Evolutionary conservation across 306 rosid genomes (phyloP).

Genomic region (Canavalia ensiformis): DNA sequence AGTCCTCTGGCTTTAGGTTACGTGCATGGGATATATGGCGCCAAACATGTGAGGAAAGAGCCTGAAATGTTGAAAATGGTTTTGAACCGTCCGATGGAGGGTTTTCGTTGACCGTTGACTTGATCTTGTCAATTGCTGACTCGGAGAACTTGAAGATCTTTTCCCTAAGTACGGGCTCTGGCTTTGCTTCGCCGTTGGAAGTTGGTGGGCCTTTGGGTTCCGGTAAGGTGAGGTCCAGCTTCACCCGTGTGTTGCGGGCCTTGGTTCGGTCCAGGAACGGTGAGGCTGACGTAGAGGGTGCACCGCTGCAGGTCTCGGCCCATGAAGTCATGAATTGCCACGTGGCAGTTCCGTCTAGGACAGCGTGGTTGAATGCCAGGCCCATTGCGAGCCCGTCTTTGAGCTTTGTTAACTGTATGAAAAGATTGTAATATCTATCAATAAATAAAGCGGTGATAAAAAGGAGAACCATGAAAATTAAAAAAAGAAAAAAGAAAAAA

Average conservation of each 20-base stretch:
- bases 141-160: slow-evolving; percentile 88
- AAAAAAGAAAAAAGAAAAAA: neutral
- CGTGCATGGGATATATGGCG: slow-evolving; percentile 87
- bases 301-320: slow-evolving; percentile 78
- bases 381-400: slow-evolving; percentile 92
- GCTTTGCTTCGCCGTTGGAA: slow-evolving; percentile 53
- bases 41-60: slow-evolving; percentile 89
- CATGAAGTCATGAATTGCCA: slow-evolving; percentile 98
- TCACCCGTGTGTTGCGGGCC: slow-evolving; percentile 82
- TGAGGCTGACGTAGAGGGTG: slow-evolving; percentile 55
- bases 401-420: slow-evolving; percentile 77
- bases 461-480: neutral
- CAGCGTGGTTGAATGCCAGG: slow-evolving; percentile 90
- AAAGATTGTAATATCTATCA: neutral
- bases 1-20: slow-evolving; percentile 80
- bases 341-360: slow-evolving; percentile 88
- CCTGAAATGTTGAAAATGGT: slow-evolving; percentile 91
- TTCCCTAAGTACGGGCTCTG: slow-evolving; percentile 61
- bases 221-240: slow-evolving; percentile 75
- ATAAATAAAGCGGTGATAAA: neutral
- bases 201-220: slow-evolving; percentile 59
- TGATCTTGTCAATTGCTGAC: slow-evolving; percentile 75
- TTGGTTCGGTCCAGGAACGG: slow-evolving; percentile 85
- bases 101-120: slow-evolving; percentile 64
- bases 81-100: slow-evolving; percentile 68